Conservation (phyloP, 306 rosid genomes). For the cucumber (Cucumis sativus) region Cucumber_9930_V3 NC_026657.2:299501-300000, state of each 20-base stretch:
- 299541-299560: slow-evolving; percentile 83
- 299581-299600: slow-evolving; percentile 62
- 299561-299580: slow-evolving; percentile 84
- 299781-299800: background rate
- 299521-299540: slow-evolving; percentile 52
- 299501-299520: slow-evolving; percentile 63
- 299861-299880: background rate
- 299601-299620: slow-evolving; percentile 73
- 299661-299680: background rate
- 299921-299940: background rate
- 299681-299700: too few relatives aligned
- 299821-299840: background rate
- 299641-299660: background rate
- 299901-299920: background rate
- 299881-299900: background rate
- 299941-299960: background rate
- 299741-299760: background rate
- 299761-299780: background rate
- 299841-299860: background rate
- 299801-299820: background rate
- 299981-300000: background rate
- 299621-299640: background rate
- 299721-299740: background rate
- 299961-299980: background rate
- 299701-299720: background rate